Conservation (phyloP, 345 rosid species). For the Draba incana region DNA sequence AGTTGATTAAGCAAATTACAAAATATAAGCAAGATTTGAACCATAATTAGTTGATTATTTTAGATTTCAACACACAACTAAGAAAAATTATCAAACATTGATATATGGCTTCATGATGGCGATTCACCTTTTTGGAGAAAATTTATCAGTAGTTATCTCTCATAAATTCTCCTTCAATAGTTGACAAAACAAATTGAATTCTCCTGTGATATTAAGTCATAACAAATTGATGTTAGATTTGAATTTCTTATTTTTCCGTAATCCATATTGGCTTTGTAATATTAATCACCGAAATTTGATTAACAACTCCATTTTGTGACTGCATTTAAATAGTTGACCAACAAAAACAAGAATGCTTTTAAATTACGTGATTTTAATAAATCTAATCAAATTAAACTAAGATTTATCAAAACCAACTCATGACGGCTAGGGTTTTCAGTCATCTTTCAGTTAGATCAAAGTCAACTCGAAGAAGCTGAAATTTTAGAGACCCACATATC, state of each 20-base stretch:
- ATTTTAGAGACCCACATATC: no score
- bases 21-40: no score
- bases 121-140: neutral
- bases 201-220: neutral
- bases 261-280: neutral
- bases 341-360: no score
- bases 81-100: no score
- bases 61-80: conserved; percentile 2
- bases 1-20: neutral
- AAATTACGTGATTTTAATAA: no score
- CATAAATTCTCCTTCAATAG: neutral
- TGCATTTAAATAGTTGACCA: no score
- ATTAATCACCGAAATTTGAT: neutral
- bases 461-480: no score
- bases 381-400: no score
- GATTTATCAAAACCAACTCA: neutral
- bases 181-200: neutral
- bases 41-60: neutral
- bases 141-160: neutral
- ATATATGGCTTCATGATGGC: neutral
- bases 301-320: conserved; percentile 9
- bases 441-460: no score
- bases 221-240: neutral
- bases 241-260: neutral
- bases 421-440: conserved; percentile 14